These are phyloP conservation scores for Trametes cubensis DNA, from an alignment of 768 basidiomycete genomes.

Conservation along the genomic window DNA sequence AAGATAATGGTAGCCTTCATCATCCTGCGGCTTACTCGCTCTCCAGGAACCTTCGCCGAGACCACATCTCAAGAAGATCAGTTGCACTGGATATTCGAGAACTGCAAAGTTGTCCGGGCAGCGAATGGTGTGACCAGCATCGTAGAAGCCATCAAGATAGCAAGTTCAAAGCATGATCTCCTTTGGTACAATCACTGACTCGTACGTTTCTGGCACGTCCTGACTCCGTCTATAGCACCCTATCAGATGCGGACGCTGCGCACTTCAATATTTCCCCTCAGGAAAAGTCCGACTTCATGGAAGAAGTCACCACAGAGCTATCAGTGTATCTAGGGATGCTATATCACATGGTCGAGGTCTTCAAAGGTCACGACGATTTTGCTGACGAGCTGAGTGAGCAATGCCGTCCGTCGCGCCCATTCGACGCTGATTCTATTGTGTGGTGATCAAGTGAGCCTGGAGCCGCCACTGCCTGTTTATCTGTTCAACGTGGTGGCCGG, in stretches of 20 bases:
- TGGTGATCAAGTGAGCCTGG: constrained; percentile 78
- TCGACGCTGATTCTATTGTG: constrained; percentile 21
- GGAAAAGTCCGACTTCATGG: constrained; percentile 78
- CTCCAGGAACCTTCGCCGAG: constrained; percentile 84
- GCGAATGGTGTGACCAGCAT: constrained; percentile 84
- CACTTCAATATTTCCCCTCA: constrained; percentile 70
- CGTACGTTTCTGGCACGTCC: constrained; percentile 2
- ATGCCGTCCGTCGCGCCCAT: constrained; percentile 18
- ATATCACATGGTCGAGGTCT: constrained; percentile 93
- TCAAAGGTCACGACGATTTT: constrained; percentile 92
- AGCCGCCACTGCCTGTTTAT: constrained; percentile 92
- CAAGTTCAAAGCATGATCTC: constrained; percentile 83
- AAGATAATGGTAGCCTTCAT: constrained; percentile 19
- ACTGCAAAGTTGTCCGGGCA: constrained; percentile 81
- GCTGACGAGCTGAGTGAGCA: constrained; percentile 93
- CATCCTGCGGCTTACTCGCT: constrained; percentile 11
- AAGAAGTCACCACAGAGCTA: constrained; percentile 90
- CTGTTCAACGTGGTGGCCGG: constrained; percentile 89
- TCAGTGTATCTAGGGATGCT: constrained; percentile 94
- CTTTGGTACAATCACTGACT: constrained; percentile 55
- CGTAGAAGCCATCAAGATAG: constrained; percentile 88
- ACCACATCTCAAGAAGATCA: constrained; percentile 93
- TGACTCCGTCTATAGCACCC: constrained; percentile 49
- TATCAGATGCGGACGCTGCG: constrained; percentile 73
- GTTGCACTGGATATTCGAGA: constrained; percentile 93